Conservation (phyloP, 1,284 basidiomycete genomes). For the Cryptococcus maquisensis region DNA sequence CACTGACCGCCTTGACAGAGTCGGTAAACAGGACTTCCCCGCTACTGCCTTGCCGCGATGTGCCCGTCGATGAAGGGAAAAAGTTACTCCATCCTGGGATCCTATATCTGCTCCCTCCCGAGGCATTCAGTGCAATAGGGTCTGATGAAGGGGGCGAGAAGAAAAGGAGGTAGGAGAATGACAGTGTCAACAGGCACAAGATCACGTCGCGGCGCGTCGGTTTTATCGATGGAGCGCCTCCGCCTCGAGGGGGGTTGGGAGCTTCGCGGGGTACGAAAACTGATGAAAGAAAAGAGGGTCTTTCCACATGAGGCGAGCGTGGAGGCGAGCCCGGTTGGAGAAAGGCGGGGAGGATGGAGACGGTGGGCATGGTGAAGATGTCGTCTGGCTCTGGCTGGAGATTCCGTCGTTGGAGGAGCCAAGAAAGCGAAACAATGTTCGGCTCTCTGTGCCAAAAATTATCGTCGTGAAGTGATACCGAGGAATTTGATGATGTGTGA, state of each 20-base stretch:
- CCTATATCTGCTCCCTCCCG: not conserved
- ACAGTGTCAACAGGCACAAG: slow-evolving; percentile 38
- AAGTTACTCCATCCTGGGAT: not conserved
- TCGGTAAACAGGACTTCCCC: slow-evolving; percentile 20
- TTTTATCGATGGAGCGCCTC: slow-evolving; percentile 14
- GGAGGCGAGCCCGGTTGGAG: slow-evolving; percentile 18
- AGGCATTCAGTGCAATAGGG: not conserved
- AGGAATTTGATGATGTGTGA: no score
- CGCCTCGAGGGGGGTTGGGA: not conserved
- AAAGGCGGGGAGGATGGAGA: slow-evolving; percentile 13
- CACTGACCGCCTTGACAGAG: slow-evolving; percentile 17
- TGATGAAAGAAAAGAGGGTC: slow-evolving; percentile 10
- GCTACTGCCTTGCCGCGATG: not conserved
- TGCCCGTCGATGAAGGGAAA: not conserved
- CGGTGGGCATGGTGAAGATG: no score
- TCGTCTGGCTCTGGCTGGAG: no score
- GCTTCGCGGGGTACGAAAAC: slow-evolving; percentile 8
- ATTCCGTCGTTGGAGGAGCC: no score
- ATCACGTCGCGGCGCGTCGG: slow-evolving; percentile 43
- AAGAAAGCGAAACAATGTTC: no score
- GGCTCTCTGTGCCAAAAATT: no score
- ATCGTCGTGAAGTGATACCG: no score
- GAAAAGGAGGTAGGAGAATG: slow-evolving; percentile 39
- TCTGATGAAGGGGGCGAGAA: slow-evolving; percentile 6
- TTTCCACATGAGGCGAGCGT: slow-evolving; percentile 25